Evolutionary conservation across 1,284 basidiomycete genomes (phyloP).

Genomic region (Leccinum colubrinum): DNA sequence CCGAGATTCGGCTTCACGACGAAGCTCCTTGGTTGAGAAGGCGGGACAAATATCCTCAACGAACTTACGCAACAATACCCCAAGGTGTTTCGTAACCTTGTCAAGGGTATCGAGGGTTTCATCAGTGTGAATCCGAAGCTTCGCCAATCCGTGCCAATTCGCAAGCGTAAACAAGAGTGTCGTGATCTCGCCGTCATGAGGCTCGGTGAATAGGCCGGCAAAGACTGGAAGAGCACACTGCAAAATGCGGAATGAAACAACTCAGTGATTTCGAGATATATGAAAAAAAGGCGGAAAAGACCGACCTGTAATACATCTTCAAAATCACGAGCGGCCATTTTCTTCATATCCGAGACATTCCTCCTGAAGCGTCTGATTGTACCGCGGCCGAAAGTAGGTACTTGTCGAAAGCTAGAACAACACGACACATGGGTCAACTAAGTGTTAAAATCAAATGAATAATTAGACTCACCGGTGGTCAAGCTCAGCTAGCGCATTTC

Average conservation of each 20-base stretch:
- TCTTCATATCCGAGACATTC: not conserved
- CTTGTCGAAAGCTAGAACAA: not conserved
- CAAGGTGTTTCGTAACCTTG: not conserved
- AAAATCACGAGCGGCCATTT: not conserved
- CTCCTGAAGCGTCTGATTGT: not conserved
- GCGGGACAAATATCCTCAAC: not conserved
- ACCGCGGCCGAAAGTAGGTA: not conserved
- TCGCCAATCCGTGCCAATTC: not conserved
- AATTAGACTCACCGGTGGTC: not conserved
- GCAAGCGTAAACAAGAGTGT: not conserved
- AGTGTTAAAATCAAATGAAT: not conserved
- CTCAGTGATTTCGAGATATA: not conserved
- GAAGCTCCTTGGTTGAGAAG: not conserved
- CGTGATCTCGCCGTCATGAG: not conserved
- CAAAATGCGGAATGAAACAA: not conserved
- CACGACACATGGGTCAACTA: not conserved
- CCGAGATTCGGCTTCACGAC: not conserved
- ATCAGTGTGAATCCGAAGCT: not conserved
- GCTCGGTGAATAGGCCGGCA: not conserved
- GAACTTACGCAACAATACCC: not conserved
- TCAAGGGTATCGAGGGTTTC: not conserved
- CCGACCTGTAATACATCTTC: not conserved
- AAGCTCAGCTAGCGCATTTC: not conserved
- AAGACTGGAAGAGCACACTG: not conserved
- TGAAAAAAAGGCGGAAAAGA: not conserved